Evolutionary conservation across 2,329 filamentous ascomycete genomes (phyloP), one percentile per base, ranked within the genome.

Genomic region (Fulvia fulva): DNA sequence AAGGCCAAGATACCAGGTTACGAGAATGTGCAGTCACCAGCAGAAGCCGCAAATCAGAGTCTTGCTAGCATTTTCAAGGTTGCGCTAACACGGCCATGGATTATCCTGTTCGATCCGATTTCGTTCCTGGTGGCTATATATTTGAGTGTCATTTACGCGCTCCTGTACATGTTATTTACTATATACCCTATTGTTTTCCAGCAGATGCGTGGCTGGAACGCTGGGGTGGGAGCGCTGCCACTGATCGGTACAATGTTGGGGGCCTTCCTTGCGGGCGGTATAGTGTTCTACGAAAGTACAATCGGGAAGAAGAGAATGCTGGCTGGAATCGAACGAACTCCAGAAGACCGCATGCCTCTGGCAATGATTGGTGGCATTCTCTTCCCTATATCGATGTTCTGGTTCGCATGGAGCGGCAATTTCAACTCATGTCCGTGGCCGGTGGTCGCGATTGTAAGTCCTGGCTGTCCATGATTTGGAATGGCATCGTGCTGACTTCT

Each of bases 121-220:
- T 81, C 79, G 0, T 74, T 83, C 49, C 68, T 81, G 3, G 75
- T 77, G 54, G 81, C 81, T 16, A 67, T 83, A 26, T 84, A 83
- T 64, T 73, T 83, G 65, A 75, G 77, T 1, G 74, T 83, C 7
- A 78, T 83, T 1, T 83, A 83, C 57, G 77, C 74, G 2, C 70
- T 82, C 0, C 71, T 82, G 11, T 83, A 83, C 68, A 84, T 85
- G 81, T 74, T 84, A 9, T 84, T 85, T 68, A 79, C 75, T n/a
- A 83, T 83, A 51, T 84, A 83, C 55, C 80, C 78, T 2, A 81
- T 83, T 41, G 78, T 83, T 5, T 83, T 81, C 63, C 78, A 82
- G 61, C 68, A 81, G 50, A 75, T 70, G 62, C 75, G 81, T 2
- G 80, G 80, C 0, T 84, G 81, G 81, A 83, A 82, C 60, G 62